A percentile compares a stretch with the other conserved stretches of the same genome.
phyloP scores from a whole-genome alignment of 2,329 filamentous ascomycete species.

The Colletotrichum higginsianum region DNA sequence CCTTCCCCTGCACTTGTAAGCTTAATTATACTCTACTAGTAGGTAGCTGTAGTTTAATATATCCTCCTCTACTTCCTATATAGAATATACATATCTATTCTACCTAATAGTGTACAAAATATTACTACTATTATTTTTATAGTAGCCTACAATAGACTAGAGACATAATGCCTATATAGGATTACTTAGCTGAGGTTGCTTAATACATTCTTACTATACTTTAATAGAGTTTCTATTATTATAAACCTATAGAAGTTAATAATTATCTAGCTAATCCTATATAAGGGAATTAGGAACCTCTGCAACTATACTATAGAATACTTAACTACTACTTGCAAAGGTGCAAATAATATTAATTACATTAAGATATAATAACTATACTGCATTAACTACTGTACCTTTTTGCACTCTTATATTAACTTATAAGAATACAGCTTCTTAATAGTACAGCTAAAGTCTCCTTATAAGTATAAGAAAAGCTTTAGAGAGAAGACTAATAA shows the following conservation, averaged over 20 bases:
- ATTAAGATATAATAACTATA: slow-evolving; percentile 1
- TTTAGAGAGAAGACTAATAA: too few species aligned
- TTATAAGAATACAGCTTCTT: background rate
- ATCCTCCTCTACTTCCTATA: background rate
- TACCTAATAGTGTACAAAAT: background rate
- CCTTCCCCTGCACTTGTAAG: background rate
- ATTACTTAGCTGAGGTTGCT: background rate
- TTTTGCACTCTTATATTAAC: background rate
- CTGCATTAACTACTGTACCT: background rate
- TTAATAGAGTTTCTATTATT: background rate
- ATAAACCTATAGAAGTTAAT: slow-evolving; percentile 1
- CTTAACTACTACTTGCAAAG: background rate
- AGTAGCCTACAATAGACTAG: background rate
- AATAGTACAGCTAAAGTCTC: background rate
- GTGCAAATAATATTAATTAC: background rate
- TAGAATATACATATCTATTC: background rate
- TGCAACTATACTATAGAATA: slow-evolving; percentile 4
- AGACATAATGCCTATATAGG: background rate
- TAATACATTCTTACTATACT: slow-evolving; percentile 1
- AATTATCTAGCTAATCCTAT: background rate
- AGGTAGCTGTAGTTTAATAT: background rate
- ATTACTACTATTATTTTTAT: background rate
- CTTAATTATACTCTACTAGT: background rate
- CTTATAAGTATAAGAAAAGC: background rate
- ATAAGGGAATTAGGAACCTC: background rate